Evolutionary conservation across 2,329 filamentous ascomycete species (phyloP).

Genomic region (Septoria linicola): DNA sequence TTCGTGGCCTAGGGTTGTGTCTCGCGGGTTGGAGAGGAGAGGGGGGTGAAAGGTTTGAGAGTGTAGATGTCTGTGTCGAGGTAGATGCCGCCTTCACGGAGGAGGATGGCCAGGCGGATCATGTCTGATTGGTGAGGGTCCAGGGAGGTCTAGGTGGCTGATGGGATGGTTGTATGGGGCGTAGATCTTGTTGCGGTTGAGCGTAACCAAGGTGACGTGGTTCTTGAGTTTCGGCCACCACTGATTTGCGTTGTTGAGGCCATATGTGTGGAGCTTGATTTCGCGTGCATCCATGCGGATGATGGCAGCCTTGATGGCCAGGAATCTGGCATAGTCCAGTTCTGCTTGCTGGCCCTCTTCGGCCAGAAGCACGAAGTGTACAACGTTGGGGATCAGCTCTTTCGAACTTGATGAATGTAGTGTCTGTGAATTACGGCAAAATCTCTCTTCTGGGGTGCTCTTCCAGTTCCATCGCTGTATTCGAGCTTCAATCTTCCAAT

Average conservation of each 20-base stretch:
- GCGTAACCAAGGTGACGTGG: constrained; percentile 9
- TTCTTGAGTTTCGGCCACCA: constrained; percentile 14
- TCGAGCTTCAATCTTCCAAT: no score
- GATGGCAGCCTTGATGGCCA: constrained; percentile 22
- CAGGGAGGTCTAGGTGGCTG: constrained; percentile 5
- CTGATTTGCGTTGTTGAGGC: background rate
- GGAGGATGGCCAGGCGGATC: constrained; percentile 17
- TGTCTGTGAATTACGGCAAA: constrained; percentile 10
- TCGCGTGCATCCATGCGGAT: constrained; percentile 14
- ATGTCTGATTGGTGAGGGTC: constrained; percentile 20
- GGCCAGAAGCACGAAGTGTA: constrained; percentile 21
- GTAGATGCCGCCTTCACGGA: constrained; percentile 21
- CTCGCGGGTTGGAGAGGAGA: constrained; percentile 13
- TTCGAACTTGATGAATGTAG: background rate
- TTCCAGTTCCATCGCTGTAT: constrained; percentile 1
- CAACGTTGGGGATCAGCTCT: constrained; percentile 12
- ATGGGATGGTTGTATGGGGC: background rate
- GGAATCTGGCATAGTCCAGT: constrained; percentile 15
- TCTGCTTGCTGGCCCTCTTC: constrained; percentile 13
- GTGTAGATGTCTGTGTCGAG: constrained; percentile 24
- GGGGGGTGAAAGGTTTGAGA: constrained; percentile 17
- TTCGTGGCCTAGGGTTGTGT: constrained; percentile 23
- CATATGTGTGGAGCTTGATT: constrained; percentile 17
- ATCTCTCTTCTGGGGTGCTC: constrained; percentile 7
- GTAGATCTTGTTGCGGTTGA: constrained; percentile 1